These are phyloP conservation scores for Didymosphaeria variabile DNA, from an alignment of 2,329 filamentous ascomycete genomes.

Conservation along the genomic window DNA sequence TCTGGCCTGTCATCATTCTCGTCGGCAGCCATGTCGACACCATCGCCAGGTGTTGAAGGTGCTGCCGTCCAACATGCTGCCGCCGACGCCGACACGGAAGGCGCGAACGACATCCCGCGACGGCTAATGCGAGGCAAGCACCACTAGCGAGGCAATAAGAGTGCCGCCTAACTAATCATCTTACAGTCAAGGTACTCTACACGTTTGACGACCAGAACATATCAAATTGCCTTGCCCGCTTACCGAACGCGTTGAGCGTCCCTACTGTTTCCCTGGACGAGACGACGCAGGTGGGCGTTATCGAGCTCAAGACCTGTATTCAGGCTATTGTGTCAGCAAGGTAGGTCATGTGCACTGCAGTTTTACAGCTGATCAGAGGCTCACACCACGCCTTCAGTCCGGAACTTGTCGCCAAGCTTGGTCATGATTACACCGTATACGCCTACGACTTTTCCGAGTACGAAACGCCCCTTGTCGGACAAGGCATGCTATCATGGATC, in stretches of 20 bases:
- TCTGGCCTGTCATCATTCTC: slow-evolving; percentile 20
- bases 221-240: slow-evolving; percentile 87
- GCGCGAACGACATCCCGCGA: slow-evolving; percentile 45
- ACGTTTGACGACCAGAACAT: slow-evolving; percentile 91
- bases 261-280: slow-evolving; percentile 85
- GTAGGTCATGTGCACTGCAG: slow-evolving; percentile 48
- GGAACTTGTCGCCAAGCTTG: slow-evolving; percentile 77
- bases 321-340: slow-evolving; percentile 77
- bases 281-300: slow-evolving; percentile 80
- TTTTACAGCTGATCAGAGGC: slow-evolving; percentile 24
- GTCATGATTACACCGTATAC: slow-evolving; percentile 94
- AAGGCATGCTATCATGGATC: slow-evolving; percentile 91
- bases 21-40: slow-evolving; percentile 46
- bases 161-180: slow-evolving; percentile 27
- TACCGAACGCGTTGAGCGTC: slow-evolving; percentile 80
- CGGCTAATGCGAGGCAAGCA: slow-evolving; percentile 58
- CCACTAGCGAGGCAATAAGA: slow-evolving; percentile 17
- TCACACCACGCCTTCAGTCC: slow-evolving; percentile 69
- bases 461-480: slow-evolving; percentile 90
- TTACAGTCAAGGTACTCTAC: slow-evolving; percentile 91
- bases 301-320: slow-evolving; percentile 87
- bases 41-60: slow-evolving; percentile 32
- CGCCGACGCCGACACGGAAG: slow-evolving; percentile 36
- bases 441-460: slow-evolving; percentile 96
- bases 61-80: slow-evolving; percentile 33